Evolutionary conservation across 768 basidiomycete species (phyloP).

Genomic region (Nidularia sp.): DNA sequence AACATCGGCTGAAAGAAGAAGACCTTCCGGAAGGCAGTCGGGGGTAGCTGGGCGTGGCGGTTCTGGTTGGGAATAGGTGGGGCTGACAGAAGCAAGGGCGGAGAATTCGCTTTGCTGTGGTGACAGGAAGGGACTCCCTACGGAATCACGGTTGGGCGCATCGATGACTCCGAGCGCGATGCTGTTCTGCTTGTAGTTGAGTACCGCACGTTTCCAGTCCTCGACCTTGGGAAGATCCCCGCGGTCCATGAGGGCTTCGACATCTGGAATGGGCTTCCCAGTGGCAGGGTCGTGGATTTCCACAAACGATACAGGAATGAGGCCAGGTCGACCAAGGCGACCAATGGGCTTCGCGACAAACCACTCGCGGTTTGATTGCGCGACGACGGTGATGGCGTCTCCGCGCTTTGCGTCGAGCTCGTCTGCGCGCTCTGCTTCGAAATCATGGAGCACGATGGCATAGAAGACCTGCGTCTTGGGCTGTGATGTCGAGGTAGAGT

Average conservation of each 20-base stretch:
- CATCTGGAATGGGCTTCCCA: slow-evolving; percentile 71
- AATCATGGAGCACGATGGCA: slow-evolving; percentile 94
- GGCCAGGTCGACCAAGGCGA: slow-evolving; percentile 87
- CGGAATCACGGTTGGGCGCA: slow-evolving; percentile 33
- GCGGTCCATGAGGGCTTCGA: slow-evolving; percentile 75
- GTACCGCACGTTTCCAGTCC: slow-evolving; percentile 96
- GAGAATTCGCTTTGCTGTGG: slow-evolving; percentile 14
- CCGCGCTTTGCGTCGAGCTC: slow-evolving; percentile 94
- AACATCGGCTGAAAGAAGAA: slow-evolving; percentile 82
- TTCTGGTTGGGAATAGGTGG: slow-evolving; percentile 4
- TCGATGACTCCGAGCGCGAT: slow-evolving; percentile 94
- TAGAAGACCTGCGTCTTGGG: slow-evolving; percentile 73
- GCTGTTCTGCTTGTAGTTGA: slow-evolving; percentile 93
- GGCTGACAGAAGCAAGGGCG: slow-evolving; percentile 10
- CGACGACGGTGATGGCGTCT: slow-evolving; percentile 94
- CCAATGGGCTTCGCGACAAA: slow-evolving; percentile 99
- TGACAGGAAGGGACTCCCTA: slow-evolving; percentile 35
- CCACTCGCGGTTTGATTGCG: slow-evolving; percentile 99
- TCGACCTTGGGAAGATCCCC: slow-evolving; percentile 95
- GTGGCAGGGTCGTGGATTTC: slow-evolving; percentile 93
- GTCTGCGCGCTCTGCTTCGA: slow-evolving; percentile 91
- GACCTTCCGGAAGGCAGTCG: slow-evolving; percentile 69
- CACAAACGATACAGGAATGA: slow-evolving; percentile 97
- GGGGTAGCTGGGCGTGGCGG: slow-evolving; percentile 35
- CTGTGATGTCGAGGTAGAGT: slow-evolving; percentile 14